Evolutionary conservation across 495 filamentous ascomycete species (phyloP), one percentile per base, ranked within the genome.

Genomic region (Hypoxylon lienhwacheense): DNA sequence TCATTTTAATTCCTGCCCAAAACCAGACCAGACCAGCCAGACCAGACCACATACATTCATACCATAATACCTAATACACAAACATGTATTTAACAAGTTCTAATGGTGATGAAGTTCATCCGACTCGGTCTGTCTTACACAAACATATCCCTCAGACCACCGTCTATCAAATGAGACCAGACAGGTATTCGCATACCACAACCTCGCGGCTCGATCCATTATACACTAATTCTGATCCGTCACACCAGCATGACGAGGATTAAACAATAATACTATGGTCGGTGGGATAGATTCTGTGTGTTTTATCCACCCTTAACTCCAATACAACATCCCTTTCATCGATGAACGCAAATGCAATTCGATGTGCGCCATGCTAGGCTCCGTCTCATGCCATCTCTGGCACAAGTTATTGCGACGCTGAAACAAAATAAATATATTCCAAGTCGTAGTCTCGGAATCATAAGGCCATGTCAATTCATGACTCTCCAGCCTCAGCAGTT

Each of bases 301-400:
- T n/a, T 14, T 28, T 10, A 16, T 31, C 22, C 35, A 16, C 31
- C 34, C 35, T 24, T 29, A 57, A 61, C 51, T 55, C 57, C 57
- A 19, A 28, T 33, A 11, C 51, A 47, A 32, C 6, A 44, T 37
- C 35, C 35, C 25, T 39, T 20, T 12, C 20, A 42, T n/a, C n/a
- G n/a, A n/a, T n/a, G n/a, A 52, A 42, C 39, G 24, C n/a, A n/a
- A n/a, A 33, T 53, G 48, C 55, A 11, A 53, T 53, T 48, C 55
- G 21, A 47, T 51, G 31, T 46, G 35, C 46, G 34, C 57, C 34
- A 14, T 34, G 22, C 40, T 33, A 50, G 42, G 45, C 35, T 42
- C 41, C 15, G 12, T 45, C 29, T 40, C 50, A 17, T 46, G 37
- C 32, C 29, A 47, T 55, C 40, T n/a, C n/a, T n/a, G n/a, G 15